Evolutionary conservation across 225 moss, liverwort and hornwort genomes (phyloP), one percentile per base, ranked within the genome.

Genomic region (Takakia lepidozioides): DNA sequence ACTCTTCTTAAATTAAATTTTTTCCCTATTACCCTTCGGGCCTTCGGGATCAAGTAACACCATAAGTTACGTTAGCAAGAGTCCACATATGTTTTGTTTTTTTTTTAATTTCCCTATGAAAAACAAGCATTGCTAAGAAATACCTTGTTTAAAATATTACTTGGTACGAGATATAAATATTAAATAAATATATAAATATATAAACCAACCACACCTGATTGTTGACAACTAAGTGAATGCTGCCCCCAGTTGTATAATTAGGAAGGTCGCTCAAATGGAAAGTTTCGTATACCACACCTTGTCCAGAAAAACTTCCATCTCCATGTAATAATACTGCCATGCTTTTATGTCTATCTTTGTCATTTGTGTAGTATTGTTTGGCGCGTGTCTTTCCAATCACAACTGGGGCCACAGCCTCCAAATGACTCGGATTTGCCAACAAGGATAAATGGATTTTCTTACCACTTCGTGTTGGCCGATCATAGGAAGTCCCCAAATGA

Each of bases 341-440:
- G 40, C 48, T 67, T 57, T 88, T 86, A 6, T 38, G 62, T 29
- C 93, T 78, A 8, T 85, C 75, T 56, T 66, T 78, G 57, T 88
- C 93, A 49, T 78, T 68, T 5, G 78, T 62, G 52, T 88, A 88
- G 70, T 81, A 93, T 29, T 93, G 88, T 45, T 88, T 93, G 26
- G 88, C 93, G 25, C 88, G 85, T 1, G 93, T 61, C 51, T 93
- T 93, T 17, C 88, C 93, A 50, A 88, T 75, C 23, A 81, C 88
- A 3, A 93, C 93, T 0, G 93, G 93, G 30, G 61, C 72, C 18
- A 93, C 93, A 38, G 83, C 88, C 64, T 93, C 93, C 53, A 88
- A 62, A 65, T 93, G 93, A 43, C 88, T 93, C 15, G 88, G 93
- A 43, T 88, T 88, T 17, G 93, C 93, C n/a, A 93, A 78, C n/a